phyloP scores from a whole-genome alignment of 768 basidiomycete genomes.

The Mycena albidolilacea region DNA sequence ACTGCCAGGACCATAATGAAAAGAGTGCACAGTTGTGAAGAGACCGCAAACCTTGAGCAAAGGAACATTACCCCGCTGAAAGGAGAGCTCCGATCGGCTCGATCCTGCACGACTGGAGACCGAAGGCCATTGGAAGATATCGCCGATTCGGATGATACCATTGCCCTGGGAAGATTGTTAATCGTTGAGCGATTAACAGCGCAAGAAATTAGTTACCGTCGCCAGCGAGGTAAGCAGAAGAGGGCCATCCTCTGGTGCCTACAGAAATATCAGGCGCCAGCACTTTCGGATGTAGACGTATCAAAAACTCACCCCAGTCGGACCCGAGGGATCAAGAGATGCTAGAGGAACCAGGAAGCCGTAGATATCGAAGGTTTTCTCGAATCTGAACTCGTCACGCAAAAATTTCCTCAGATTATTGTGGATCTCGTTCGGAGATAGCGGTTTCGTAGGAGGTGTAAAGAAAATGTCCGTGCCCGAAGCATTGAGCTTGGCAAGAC shows the following conservation, averaged over 20 bases:
- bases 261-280: neutral
- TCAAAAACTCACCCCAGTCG: slow-evolving; percentile 56
- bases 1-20: slow-evolving; percentile 51
- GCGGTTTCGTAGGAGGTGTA: slow-evolving; percentile 45
- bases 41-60: slow-evolving; percentile 60
- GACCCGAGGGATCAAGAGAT: slow-evolving; percentile 56
- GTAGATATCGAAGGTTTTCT: slow-evolving; percentile 58
- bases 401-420: slow-evolving; percentile 60
- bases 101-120: slow-evolving; percentile 58
- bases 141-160: slow-evolving; percentile 63
- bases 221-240: slow-evolving; percentile 11
- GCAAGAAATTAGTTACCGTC: slow-evolving; percentile 23
- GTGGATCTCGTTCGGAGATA: slow-evolving; percentile 66
- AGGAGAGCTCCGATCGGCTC: slow-evolving; percentile 60
- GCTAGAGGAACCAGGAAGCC: slow-evolving; percentile 57
- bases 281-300: neutral
- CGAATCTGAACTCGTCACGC: slow-evolving; percentile 60
- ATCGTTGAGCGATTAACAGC: neutral
- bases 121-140: slow-evolving; percentile 62
- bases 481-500: slow-evolving; percentile 61
- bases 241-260: slow-evolving; percentile 65
- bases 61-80: slow-evolving; percentile 70
- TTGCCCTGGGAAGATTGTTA: slow-evolving; percentile 54
- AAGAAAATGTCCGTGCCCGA: slow-evolving; percentile 62
- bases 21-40: neutral